Percentiles rank a stretch among this genome's conserved stretches.
phyloP scores from a whole-genome alignment of 163 green algal species.

The Trebouxia gelatinosa region DNA sequence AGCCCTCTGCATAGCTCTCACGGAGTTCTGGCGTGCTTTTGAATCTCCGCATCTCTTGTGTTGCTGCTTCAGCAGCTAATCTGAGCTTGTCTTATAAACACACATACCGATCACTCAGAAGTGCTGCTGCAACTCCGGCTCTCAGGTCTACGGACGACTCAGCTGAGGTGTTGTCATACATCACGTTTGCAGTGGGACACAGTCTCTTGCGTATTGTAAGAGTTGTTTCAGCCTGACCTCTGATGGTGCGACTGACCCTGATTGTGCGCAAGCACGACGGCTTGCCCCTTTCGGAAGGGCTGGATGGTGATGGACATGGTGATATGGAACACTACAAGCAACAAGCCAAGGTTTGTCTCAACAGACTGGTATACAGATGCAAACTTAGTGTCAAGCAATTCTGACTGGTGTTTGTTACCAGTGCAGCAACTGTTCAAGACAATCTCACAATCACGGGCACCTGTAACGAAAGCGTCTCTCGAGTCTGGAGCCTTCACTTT shows the following conservation, averaged over 20 bases:
- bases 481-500: slow-evolving; percentile 83
- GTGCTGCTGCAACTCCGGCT: no score
- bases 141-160: no score
- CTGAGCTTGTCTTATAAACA: no score
- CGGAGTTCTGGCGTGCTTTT: no score
- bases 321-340: slow-evolving; percentile 92
- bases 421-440: slow-evolving; percentile 88
- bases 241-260: slow-evolving; percentile 95
- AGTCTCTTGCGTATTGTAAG: no score
- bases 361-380: background rate
- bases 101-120: no score
- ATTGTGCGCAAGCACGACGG: slow-evolving; percentile 89
- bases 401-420: background rate
- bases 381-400: background rate
- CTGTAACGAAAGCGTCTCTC: slow-evolving; percentile 72
- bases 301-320: slow-evolving; percentile 91
- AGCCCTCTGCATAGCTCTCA: no score
- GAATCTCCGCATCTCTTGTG: no score
- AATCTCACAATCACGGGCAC: slow-evolving; percentile 53
- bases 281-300: slow-evolving; percentile 91
- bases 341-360: slow-evolving; percentile 91
- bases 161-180: no score
- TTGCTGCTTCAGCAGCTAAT: no score
- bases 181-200: no score
- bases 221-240: no score